A percentile compares a stretch with the other conserved stretches of the same genome.
Conservation (phyloP, 169 alveolate species). For the Plasmodium inui region DNA sequence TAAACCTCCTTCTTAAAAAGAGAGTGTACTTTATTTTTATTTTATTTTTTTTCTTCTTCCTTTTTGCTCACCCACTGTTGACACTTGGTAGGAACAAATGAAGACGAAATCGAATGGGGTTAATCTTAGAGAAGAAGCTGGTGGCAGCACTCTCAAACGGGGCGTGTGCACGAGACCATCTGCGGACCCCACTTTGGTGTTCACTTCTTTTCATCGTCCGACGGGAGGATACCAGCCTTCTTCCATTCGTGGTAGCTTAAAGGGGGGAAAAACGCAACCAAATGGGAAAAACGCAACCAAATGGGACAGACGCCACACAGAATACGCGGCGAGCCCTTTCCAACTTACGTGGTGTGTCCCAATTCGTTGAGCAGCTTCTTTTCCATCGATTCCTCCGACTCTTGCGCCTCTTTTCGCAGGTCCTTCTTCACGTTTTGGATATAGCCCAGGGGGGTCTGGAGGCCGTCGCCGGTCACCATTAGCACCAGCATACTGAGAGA, state of each 20-base stretch:
- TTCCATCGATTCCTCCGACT: constrained; percentile 19
- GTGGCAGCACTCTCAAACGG: not conserved
- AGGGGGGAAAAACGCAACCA: not conserved
- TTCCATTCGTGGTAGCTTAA: constrained; percentile 72
- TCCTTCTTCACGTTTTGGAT: constrained; percentile 36
- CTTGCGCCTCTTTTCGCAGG: constrained; percentile 28
- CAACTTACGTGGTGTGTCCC: constrained; percentile 54
- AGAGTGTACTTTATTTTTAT: not conserved
- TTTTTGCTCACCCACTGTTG: not conserved
- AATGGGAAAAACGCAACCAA: not conserved
- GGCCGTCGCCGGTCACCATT: constrained; percentile 70
- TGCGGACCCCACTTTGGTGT: not conserved
- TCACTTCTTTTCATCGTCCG: constrained; percentile 40
- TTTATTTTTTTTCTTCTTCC: not conserved
- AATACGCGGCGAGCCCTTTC: not conserved
- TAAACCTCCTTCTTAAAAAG: not conserved
- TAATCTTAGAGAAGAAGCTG: not conserved
- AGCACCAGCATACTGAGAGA: constrained; percentile 58
- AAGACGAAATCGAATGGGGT: not conserved
- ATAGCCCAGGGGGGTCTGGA: constrained; percentile 66
- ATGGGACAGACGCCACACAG: not conserved
- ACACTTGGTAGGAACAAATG: not conserved
- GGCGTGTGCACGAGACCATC: not conserved
- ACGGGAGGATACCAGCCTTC: constrained; percentile 60
- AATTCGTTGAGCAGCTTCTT: constrained; percentile 35